Base-by-base conservation (phyloP, 1,284 basidiomycete genomes). In the Trametes sp. region DNA sequence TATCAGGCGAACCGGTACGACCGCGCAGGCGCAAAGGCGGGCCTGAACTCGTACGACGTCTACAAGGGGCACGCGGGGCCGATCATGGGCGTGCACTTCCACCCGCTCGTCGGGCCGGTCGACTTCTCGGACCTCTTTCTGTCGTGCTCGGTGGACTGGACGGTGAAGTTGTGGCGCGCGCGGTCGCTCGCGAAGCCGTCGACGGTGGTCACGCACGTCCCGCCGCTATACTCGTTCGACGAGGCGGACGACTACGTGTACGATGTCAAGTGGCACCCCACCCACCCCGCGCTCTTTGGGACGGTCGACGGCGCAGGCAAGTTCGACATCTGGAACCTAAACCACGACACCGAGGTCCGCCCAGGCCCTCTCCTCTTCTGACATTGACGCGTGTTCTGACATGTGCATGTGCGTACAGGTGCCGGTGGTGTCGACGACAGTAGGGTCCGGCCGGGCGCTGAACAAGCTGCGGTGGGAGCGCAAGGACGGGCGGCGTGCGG, bases 211-310 rank as follows among this genome's bases (percentile, higher is more conserved):
- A 84, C 88, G 62, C 77, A 77, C 8, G 82, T 95, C 24, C 57
- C 85, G 1, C 94, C 96, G 1, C 70, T 98, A 21, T 92, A 96
- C 75, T 94, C 93, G 46, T 98, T 98, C 71, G 96, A 99, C 70
- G 96, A 98, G 76, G 91, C 94, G 13, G 94, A 95, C 75, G 97
- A 99, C 75, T 98, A 98, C 74, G 95, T 99, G n/a, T 98, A 98
- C 78, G 97, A 98, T 77, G 96, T 96, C 53, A 92, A 90, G 74
- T 99, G 98, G 98, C 96, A 98, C 75, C 95, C 96, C 1, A 82
- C 87, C 28, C 96, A 99, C 76, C 98, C 98, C 4, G 95, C 96
- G 0, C 65, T 98, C 46, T 99, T 99, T 75, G 97, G 93, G 16
- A 89, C 88, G 4, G 98, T 95, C 1, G 96, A 99, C 75, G 98